Conservation (phyloP, 2,329 filamentous ascomycete species). For the Cercospora beticola region DNA sequence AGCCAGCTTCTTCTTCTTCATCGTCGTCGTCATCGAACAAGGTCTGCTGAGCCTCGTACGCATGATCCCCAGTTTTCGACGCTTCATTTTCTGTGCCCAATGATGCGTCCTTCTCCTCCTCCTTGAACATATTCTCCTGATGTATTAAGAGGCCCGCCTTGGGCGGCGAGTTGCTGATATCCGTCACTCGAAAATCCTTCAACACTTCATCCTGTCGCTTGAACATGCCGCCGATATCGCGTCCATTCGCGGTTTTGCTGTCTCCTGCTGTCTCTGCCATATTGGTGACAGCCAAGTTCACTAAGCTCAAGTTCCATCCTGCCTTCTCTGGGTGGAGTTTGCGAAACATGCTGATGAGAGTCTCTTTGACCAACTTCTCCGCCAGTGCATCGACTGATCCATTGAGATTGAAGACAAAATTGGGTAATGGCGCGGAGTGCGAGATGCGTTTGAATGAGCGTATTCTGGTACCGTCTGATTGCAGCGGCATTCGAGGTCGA, state of each 20-base stretch:
- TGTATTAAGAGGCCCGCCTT: background rate
- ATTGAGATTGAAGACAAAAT: conserved; percentile 67
- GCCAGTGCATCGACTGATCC: conserved; percentile 61
- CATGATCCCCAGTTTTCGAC: background rate
- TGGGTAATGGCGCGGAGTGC: conserved; percentile 70
- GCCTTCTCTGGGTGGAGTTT: conserved; percentile 67
- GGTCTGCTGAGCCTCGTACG: conserved; percentile 10
- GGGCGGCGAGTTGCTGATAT: conserved; percentile 26
- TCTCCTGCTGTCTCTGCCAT: conserved; percentile 59
- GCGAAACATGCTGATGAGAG: conserved; percentile 69
- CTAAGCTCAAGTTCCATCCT: conserved; percentile 76
- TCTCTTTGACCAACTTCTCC: conserved; percentile 67
- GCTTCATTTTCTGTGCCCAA: background rate
- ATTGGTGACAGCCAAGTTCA: conserved; percentile 87
- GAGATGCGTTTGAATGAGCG: conserved; percentile 70
- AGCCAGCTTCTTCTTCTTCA: conserved; percentile 18
- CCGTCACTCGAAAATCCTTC: conserved; percentile 64
- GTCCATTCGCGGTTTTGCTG: conserved; percentile 53
- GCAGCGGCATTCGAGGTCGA: conserved; percentile 58
- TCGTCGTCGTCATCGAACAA: conserved; percentile 23
- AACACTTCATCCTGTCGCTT: conserved; percentile 68
- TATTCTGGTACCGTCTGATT: conserved; percentile 54
- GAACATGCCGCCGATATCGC: conserved; percentile 84
- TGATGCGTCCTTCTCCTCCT: conserved; percentile 1
- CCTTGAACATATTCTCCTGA: background rate